These are phyloP conservation scores for Dactylis glomerata DNA, from an alignment of 176 grass and related monocot species.

Conservation along the genomic window DNA sequence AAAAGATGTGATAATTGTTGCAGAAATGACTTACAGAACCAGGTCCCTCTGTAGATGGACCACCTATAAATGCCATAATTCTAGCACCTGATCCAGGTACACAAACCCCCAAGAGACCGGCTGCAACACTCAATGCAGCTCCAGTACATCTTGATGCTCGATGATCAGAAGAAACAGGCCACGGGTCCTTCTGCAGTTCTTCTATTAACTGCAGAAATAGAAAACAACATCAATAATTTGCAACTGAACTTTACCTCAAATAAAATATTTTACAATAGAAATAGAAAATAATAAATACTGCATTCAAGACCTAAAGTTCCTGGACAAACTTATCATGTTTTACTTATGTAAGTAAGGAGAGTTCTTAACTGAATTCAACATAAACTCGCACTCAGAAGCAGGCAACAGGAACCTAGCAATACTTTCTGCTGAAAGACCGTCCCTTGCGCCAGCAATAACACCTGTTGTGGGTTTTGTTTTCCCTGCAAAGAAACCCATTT, in stretches of 20 bases:
- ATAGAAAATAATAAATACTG: not conserved
- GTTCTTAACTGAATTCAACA: slow-evolving; percentile 79
- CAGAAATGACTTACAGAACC: slow-evolving; percentile 65
- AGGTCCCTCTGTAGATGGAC: slow-evolving; percentile 76
- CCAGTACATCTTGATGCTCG: slow-evolving; percentile 85
- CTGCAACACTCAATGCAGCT: slow-evolving; percentile 75
- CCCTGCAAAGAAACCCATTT: slow-evolving; percentile 82
- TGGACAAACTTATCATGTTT: slow-evolving; percentile 11
- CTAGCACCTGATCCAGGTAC: slow-evolving; percentile 92
- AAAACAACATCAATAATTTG: not conserved
- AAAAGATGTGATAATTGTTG: not conserved
- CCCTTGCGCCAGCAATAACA: slow-evolving; percentile 68
- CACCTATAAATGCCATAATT: slow-evolving; percentile 94
- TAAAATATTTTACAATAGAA: slow-evolving; percentile 6
- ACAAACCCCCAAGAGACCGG: slow-evolving; percentile 73
- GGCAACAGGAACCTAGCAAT: slow-evolving; percentile 85
- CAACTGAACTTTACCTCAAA: not conserved
- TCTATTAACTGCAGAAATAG: slow-evolving; percentile 64
- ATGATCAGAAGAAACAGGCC: slow-evolving; percentile 73
- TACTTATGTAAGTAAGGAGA: not conserved
- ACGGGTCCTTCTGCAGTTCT: slow-evolving; percentile 88
- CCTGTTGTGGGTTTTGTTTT: slow-evolving; percentile 66
- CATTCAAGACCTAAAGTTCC: not conserved
- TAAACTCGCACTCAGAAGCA: slow-evolving; percentile 90
- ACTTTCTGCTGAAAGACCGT: slow-evolving; percentile 75